Evolutionary conservation across 1,139 yeast genomes (phyloP), one percentile per base, ranked within the genome.

Genomic region (Pichia inconspicua): DNA sequence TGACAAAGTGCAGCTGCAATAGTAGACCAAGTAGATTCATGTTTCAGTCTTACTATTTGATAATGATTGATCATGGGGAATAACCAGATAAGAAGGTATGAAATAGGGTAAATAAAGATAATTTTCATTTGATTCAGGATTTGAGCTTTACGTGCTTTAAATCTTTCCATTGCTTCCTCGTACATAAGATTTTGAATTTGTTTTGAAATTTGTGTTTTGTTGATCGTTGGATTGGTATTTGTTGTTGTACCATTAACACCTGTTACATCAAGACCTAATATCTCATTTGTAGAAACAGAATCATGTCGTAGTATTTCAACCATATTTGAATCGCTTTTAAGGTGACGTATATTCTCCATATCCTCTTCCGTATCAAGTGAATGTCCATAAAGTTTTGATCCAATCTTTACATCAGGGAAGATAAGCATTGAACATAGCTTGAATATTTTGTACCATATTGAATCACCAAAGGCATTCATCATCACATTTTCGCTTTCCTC

Each of bases 21-120:
- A 48, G 78, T 75, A 41, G 86, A 65, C 85, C 94, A 84, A 54
- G 74, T 75, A 0, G 51, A 27, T 40, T 47, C 48, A 25, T 39
- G 30, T 5, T 43, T 42, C 1, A 4, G 19, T 9, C 80, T 71
- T 8, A 86, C 72, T 44, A 80, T 71, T 59, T 84, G 85, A 41
- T 50, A 50, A 36, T 50, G 53, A 39, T 80, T 73, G n/a, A 83
- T 75, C 53, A 87, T 77, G 0, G 96, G 96, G 55, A 86, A 82
- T 15, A 83, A 62, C 96, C 96, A 88, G 44, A 88, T 67, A 40
- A 85, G 71, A 48, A 85, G 72, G 63, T 87, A 89, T 1, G 95
- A 85, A 40, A 84, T 69, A 1, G 97, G 97, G 63, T 89, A 89
- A 40, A 89, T 73, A 64, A 89, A 87, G 45, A 89, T 83, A 19